These are phyloP conservation scores for Dendrobium huoshanense DNA, from an alignment of 106 monocot genomes.

Conservation along the genomic window DNA sequence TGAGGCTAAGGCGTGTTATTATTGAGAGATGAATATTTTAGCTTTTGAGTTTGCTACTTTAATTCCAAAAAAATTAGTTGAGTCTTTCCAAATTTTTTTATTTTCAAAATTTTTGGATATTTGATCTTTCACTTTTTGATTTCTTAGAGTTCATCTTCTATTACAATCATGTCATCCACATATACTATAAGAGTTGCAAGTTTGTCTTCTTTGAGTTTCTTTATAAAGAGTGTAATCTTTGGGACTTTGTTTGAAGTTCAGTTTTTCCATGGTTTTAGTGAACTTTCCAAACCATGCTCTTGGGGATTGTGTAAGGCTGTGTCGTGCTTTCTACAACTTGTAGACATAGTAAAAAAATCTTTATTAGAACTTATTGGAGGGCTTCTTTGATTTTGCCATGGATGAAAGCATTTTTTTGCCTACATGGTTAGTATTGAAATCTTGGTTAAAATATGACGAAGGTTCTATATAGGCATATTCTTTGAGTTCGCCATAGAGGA, in stretches of 20 bases:
- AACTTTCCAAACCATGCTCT: not conserved
- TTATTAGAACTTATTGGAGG: no score
- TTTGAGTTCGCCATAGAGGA: not conserved
- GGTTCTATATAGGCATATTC: not conserved
- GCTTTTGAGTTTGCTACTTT: not conserved
- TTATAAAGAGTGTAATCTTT: not conserved
- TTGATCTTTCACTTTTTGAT: not conserved
- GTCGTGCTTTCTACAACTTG: no score
- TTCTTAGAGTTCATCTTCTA: not conserved
- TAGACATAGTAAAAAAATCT: no score
- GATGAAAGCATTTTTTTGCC: no score
- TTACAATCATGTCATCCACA: no score
- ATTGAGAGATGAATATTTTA: not conserved
- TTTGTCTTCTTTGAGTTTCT: no score
- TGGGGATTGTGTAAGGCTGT: not conserved
- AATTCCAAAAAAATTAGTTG: not conserved
- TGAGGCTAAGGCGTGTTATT: not conserved
- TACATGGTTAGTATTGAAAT: no score
- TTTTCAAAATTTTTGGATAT: not conserved
- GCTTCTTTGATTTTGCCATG: no score
- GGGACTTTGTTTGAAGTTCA: not conserved
- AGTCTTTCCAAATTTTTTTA: not conserved
- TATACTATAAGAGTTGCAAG: no score
- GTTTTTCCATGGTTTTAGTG: not conserved
- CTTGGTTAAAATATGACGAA: not conserved